Conservation (phyloP, 345 rosid genomes). For the Theobroma cacao region DNA sequence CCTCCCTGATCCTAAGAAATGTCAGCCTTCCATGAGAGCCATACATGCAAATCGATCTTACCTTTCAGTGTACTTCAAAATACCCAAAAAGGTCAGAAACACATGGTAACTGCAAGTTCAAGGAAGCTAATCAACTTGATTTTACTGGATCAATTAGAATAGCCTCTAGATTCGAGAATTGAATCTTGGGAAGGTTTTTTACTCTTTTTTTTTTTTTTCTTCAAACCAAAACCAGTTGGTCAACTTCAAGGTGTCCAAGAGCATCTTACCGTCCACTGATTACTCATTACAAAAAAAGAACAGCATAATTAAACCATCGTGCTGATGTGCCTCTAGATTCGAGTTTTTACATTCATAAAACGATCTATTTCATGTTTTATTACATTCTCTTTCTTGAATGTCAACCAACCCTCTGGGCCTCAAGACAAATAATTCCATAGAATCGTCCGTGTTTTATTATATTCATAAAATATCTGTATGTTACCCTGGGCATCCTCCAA, state of each 20-base stretch:
- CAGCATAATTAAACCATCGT: neutral
- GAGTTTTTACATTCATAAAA: slow-evolving; percentile 6
- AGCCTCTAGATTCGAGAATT: slow-evolving; percentile 12
- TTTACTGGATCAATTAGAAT: neutral
- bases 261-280: neutral
- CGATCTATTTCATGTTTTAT: neutral
- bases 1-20: neutral
- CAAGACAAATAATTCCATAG: slow-evolving; percentile 2
- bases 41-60: neutral
- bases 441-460: slow-evolving; percentile 6
- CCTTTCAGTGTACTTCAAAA: neutral
- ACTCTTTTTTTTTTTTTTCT: neutral
- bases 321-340: slow-evolving; percentile 21
- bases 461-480: neutral
- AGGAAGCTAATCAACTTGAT: neutral
- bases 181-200: neutral
- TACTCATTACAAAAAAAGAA: neutral
- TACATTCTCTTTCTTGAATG: neutral
- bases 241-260: neutral
- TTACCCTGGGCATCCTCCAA: neutral
- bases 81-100: neutral
- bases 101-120: neutral
- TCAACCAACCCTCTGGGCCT: slow-evolving; percentile 11
- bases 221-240: neutral
- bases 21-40: neutral